Percentiles rank a stretch among this genome's conserved stretches.
Conservation (phyloP, 805 yeast genomes). For the Saccharomycopsis amapae region DNA sequence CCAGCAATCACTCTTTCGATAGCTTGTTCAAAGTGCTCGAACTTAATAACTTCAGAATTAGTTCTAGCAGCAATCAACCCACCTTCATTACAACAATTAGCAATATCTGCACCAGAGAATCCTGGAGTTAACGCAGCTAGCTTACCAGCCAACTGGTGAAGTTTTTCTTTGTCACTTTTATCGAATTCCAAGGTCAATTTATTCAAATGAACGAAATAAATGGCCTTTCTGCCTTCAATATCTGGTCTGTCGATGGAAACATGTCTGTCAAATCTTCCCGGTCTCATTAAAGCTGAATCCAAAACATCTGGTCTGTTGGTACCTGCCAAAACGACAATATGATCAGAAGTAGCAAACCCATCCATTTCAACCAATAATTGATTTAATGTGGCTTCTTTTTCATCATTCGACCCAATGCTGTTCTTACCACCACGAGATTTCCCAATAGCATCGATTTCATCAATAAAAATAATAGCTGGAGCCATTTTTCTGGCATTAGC, state of each 20-base stretch:
- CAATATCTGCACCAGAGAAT: constrained; percentile 97
- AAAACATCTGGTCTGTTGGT: constrained; percentile 92
- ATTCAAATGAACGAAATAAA: constrained; percentile 77
- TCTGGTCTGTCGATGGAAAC: constrained; percentile 89
- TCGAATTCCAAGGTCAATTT: constrained; percentile 56
- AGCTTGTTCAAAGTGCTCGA: constrained; percentile 87
- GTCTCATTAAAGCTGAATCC: constrained; percentile 89
- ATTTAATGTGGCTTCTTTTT: constrained; percentile 91
- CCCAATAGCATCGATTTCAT: constrained; percentile 99
- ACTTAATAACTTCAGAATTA: constrained; percentile 59
- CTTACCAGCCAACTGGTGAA: constrained; percentile 66
- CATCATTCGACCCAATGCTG: constrained; percentile 79
- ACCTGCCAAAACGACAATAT: constrained; percentile 95
- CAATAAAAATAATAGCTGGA: constrained; percentile 93
- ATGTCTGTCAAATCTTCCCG: constrained; percentile 96
- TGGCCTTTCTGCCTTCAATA: constrained; percentile 88
- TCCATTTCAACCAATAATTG: constrained; percentile 98
- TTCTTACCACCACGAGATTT: constrained; percentile 77
- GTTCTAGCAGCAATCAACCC: constrained; percentile 93
- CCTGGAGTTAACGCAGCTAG: constrained; percentile 97
- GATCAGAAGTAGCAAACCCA: constrained; percentile 86
- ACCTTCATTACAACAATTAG: constrained; percentile 95
- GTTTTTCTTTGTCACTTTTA: constrained; percentile 35
- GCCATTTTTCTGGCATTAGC: constrained; percentile 88
- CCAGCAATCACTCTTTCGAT: constrained; percentile 98